A percentile compares a stretch with the other conserved stretches of the same genome.
Conservation (phyloP, 1,284 basidiomycete genomes). For the Rugosomyces carneus region DNA sequence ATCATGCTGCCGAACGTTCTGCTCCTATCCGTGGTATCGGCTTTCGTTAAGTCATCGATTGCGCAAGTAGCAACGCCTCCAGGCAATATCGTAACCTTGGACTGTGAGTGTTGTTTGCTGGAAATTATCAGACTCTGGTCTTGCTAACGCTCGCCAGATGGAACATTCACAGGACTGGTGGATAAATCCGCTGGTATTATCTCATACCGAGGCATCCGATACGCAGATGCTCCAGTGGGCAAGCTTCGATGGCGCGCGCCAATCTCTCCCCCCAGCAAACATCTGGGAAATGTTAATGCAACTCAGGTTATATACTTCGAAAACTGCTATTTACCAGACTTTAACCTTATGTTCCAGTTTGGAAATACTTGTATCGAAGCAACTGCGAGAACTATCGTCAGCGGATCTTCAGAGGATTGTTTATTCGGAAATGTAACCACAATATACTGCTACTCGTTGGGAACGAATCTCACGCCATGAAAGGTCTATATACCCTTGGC, state of each 20-base stretch:
- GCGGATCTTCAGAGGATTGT: constrained; percentile 34
- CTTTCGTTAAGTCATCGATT: background rate
- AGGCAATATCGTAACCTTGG: constrained; percentile 19
- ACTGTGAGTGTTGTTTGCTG: constrained; percentile 18
- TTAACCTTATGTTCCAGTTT: constrained; percentile 20
- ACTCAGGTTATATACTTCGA: constrained; percentile 20
- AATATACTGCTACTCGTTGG: background rate
- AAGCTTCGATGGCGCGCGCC: constrained; percentile 33
- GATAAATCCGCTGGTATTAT: constrained; percentile 26
- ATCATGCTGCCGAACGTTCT: background rate
- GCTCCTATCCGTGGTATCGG: background rate
- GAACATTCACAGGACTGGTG: constrained; percentile 28
- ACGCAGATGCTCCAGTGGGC: constrained; percentile 33
- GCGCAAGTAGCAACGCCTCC: constrained; percentile 4
- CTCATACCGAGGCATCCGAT: constrained; percentile 31
- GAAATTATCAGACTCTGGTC: no score
- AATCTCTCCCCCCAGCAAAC: constrained; percentile 29
- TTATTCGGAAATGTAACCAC: constrained; percentile 33
- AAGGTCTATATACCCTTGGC: constrained; percentile 29
- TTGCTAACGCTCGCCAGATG: constrained; percentile 22
- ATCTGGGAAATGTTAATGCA: constrained; percentile 31
- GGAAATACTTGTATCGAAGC: constrained; percentile 26
- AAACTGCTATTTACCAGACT: background rate
- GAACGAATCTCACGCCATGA: background rate
- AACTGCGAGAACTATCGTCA: constrained; percentile 20